Percentiles rank a stretch among this genome's conserved stretches.
phyloP scores from a whole-genome alignment of 495 filamentous ascomycete species.

The Xylaria intraflava region DNA sequence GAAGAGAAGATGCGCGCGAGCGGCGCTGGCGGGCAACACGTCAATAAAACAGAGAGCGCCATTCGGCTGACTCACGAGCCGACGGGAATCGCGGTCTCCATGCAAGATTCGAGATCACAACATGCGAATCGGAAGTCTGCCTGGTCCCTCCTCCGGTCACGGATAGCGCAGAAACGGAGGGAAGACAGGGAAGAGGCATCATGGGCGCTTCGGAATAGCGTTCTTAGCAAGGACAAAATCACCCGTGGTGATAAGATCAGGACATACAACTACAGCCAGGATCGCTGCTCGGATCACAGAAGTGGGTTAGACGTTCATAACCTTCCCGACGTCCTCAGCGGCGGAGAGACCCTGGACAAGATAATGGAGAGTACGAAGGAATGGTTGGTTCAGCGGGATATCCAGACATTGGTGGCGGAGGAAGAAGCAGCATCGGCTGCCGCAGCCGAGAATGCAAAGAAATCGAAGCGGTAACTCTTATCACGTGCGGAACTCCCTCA shows the following conservation, averaged over 20 bases:
- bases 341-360: slow-evolving; percentile 62
- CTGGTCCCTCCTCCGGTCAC: slow-evolving; percentile 77
- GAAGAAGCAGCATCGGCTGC: slow-evolving; percentile 33
- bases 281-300: slow-evolving; percentile 89
- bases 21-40: slow-evolving; percentile 93
- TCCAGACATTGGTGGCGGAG: slow-evolving; percentile 56
- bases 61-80: slow-evolving; percentile 90
- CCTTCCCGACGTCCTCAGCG: slow-evolving; percentile 70
- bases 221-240: slow-evolving; percentile 71
- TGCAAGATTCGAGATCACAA: slow-evolving; percentile 92
- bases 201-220: slow-evolving; percentile 61
- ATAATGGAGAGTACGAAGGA: slow-evolving; percentile 73
- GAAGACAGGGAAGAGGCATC: slow-evolving; percentile 84
- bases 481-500: neutral
- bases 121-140: slow-evolving; percentile 78
- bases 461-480: slow-evolving; percentile 25
- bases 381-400: slow-evolving; percentile 74
- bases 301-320: slow-evolving; percentile 77
- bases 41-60: slow-evolving; percentile 96
- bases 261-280: slow-evolving; percentile 93
- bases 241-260: slow-evolving; percentile 88
- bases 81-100: slow-evolving; percentile 77
- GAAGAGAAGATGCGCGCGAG: slow-evolving; percentile 85
- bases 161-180: slow-evolving; percentile 70
- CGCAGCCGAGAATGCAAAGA: slow-evolving; percentile 17